phyloP scores from a whole-genome alignment of 148 eudicot genomes.

The Chenopodium album region DNA sequence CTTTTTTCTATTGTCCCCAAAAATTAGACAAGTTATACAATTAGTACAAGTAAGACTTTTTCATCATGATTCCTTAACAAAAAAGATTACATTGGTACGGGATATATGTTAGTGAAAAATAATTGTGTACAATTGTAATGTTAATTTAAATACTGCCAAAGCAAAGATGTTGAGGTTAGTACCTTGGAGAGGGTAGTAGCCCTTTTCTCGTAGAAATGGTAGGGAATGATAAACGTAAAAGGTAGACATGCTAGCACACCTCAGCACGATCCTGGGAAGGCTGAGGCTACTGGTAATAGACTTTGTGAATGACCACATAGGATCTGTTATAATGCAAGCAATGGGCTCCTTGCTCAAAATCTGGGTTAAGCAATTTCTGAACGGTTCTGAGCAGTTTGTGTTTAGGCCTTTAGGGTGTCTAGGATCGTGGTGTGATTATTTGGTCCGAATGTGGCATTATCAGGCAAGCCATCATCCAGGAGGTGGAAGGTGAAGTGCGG shows the following conservation, averaged over 20 bases:
- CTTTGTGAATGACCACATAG: constrained; percentile 35
- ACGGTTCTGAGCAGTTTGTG: constrained; percentile 30
- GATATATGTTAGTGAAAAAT: too few species aligned
- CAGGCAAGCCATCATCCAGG: constrained; percentile 29
- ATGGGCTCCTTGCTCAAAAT: constrained; percentile 17
- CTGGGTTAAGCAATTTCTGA: constrained; percentile 28
- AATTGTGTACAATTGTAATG: too few species aligned
- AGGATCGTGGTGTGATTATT: constrained; percentile 9
- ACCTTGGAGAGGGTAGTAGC: constrained; percentile 41
- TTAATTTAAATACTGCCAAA: too few species aligned
- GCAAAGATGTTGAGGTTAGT: background rate
- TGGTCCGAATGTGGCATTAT: background rate
- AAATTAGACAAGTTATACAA: too few species aligned
- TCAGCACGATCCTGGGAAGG: constrained; percentile 27
- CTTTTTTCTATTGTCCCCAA: too few species aligned
- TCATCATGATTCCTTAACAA: too few species aligned
- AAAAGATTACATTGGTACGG: too few species aligned
- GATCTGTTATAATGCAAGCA: constrained; percentile 39
- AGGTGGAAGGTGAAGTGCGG: constrained; percentile 27
- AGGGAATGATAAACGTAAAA: constrained; percentile 30
- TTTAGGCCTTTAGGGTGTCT: constrained; percentile 14
- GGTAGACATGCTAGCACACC: constrained; percentile 34
- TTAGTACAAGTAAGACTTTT: too few species aligned
- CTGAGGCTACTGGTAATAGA: constrained; percentile 15
- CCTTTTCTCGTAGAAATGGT: constrained; percentile 25